These are phyloP conservation scores for Cladosporium sp. DNA, from an alignment of 2,329 filamentous ascomycete species.

Conservation along the genomic window DNA sequence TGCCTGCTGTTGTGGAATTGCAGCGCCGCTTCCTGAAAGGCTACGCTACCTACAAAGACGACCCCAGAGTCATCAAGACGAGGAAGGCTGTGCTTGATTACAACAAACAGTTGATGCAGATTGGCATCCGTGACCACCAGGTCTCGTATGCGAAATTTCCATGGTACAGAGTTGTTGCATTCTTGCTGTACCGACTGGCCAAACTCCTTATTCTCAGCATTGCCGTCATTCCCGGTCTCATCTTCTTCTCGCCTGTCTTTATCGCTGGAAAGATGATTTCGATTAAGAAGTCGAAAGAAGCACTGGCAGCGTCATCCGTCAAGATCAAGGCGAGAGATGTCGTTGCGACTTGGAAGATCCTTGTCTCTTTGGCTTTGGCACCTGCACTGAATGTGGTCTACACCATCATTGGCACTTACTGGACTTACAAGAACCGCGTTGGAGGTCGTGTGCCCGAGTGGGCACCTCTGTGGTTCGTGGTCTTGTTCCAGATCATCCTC, in stretches of 20 bases:
- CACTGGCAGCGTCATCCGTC: slow-evolving; percentile 77
- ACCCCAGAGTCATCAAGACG: slow-evolving; percentile 72
- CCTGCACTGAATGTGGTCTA: slow-evolving; percentile 80
- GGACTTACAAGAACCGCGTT: slow-evolving; percentile 74
- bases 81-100: slow-evolving; percentile 75
- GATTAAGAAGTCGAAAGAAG: slow-evolving; percentile 73
- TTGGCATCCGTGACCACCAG: slow-evolving; percentile 90
- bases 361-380: slow-evolving; percentile 79
- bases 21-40: slow-evolving; percentile 87
- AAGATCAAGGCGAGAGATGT: slow-evolving; percentile 86
- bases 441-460: slow-evolving; percentile 76
- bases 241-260: slow-evolving; percentile 86
- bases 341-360: slow-evolving; percentile 89
- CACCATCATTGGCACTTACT: slow-evolving; percentile 66
- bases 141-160: slow-evolving; percentile 87
- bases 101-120: slow-evolving; percentile 77
- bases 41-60: slow-evolving; percentile 88
- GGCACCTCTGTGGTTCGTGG: slow-evolving; percentile 73
- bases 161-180: slow-evolving; percentile 66
- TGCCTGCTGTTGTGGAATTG: slow-evolving; percentile 89
- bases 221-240: slow-evolving; percentile 76
- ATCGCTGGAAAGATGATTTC: slow-evolving; percentile 79
- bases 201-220: slow-evolving; percentile 74
- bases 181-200: slow-evolving; percentile 70
- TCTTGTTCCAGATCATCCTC: slow-evolving; percentile 68